Conservation (phyloP, 2,329 filamentous ascomycete genomes). For the Fusarium marasasianum region DNA sequence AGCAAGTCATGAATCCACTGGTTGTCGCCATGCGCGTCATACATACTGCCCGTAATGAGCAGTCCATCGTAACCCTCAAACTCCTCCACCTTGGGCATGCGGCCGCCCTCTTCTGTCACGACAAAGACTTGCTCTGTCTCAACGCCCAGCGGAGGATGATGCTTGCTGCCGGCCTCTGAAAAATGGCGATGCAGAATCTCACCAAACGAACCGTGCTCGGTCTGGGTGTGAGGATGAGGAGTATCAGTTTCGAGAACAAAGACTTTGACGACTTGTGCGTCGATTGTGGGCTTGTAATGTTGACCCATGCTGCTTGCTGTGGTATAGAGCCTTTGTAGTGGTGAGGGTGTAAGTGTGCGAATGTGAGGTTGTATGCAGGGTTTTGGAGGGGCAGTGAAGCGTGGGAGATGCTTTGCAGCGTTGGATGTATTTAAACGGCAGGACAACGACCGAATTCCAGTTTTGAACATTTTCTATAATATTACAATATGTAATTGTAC, state of each 20-base stretch:
- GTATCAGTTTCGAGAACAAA: conserved; percentile 69
- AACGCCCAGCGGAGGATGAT: conserved; percentile 63
- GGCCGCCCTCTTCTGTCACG: conserved; percentile 58
- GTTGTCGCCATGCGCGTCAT: conserved; percentile 75
- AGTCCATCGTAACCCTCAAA: conserved; percentile 75
- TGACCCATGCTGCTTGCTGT: conserved; percentile 37
- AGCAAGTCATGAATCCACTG: conserved; percentile 80
- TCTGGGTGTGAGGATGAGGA: conserved; percentile 60
- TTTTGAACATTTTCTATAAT: conserved; percentile 5
- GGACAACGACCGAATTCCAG: background rate
- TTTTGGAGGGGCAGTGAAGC: background rate
- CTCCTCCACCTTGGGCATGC: conserved; percentile 57
- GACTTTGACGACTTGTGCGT: conserved; percentile 47
- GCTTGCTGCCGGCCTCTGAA: conserved; percentile 58
- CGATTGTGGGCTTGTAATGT: conserved; percentile 40
- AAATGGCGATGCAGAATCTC: conserved; percentile 63
- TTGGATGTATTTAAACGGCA: conserved; percentile 2
- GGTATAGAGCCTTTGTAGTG: background rate
- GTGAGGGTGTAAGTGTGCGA: background rate
- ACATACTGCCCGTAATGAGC: conserved; percentile 75
- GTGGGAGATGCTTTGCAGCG: background rate
- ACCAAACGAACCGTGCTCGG: conserved; percentile 62
- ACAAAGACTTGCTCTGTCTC: conserved; percentile 65
- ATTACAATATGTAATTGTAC: background rate
- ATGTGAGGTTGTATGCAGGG: background rate